A percentile compares a stretch with the other conserved stretches of the same genome.
Conservation (phyloP, 306 rosid species). For the Nissolia schottii region DNA sequence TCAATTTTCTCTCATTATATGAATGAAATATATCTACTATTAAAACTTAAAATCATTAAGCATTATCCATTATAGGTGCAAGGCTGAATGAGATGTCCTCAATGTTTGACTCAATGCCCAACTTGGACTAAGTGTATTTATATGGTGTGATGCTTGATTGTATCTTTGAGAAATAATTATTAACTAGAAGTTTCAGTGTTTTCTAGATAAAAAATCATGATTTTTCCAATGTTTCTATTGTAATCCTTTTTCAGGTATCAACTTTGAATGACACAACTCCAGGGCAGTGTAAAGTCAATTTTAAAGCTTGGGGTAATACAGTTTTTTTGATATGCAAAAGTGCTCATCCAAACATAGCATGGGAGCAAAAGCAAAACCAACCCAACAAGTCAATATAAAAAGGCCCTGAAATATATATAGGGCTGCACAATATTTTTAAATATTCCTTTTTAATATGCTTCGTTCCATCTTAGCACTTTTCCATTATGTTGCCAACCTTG, state of each 20-base stretch:
- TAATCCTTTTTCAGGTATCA: slow-evolving; percentile 46
- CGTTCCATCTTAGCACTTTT: not conserved
- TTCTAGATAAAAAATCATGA: not conserved
- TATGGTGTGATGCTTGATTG: not conserved
- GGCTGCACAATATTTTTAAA: not conserved
- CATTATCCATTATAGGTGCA: no score
- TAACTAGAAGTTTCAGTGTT: not conserved
- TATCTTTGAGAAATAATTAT: not conserved
- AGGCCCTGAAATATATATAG: not conserved
- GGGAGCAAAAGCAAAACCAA: no score
- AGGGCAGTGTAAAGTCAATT: slow-evolving; percentile 80
- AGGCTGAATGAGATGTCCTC: no score
- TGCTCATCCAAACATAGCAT: no score
- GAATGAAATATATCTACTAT: no score
- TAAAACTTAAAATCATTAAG: no score
- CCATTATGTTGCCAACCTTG: not conserved
- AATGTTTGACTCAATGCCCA: not conserved
- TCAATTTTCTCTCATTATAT: no score
- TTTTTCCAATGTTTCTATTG: not conserved
- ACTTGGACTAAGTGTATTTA: not conserved
- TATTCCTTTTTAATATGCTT: not conserved
- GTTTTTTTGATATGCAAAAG: not conserved
- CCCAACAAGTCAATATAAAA: no score
- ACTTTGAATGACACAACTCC: slow-evolving; percentile 88
- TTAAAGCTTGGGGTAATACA: slow-evolving; percentile 83